These are phyloP conservation scores for Iris macrosiphon DNA, from an alignment of 106 monocot genomes.

Conservation along the genomic window DNA sequence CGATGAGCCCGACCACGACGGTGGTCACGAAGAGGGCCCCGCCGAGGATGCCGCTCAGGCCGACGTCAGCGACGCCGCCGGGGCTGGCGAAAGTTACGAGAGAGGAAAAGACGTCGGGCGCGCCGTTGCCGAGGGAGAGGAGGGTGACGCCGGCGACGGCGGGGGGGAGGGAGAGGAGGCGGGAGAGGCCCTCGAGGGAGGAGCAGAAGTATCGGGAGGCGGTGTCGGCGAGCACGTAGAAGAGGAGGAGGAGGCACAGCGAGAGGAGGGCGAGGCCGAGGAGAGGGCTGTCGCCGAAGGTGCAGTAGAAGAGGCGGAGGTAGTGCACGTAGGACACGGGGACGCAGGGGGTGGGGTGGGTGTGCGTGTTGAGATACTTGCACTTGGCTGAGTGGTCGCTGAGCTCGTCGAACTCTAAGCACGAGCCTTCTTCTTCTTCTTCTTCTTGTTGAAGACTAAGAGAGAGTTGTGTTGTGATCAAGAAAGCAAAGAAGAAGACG, in stretches of 20 bases:
- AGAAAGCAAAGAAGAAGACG: too few species aligned
- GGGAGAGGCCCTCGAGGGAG: slow-evolving; percentile 45
- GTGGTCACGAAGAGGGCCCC: slow-evolving; percentile 50
- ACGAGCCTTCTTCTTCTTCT: too few species aligned
- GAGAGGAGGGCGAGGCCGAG: slow-evolving; percentile 30
- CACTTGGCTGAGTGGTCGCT: slow-evolving; percentile 33
- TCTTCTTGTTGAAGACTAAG: not conserved
- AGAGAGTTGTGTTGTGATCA: not conserved
- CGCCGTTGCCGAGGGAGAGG: slow-evolving; percentile 73
- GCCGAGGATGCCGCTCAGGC: slow-evolving; percentile 45
- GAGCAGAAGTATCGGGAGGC: slow-evolving; percentile 73
- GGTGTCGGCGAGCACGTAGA: slow-evolving; percentile 70
- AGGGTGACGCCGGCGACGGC: slow-evolving; percentile 70
- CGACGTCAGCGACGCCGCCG: slow-evolving; percentile 17
- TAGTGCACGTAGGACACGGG: slow-evolving; percentile 59
- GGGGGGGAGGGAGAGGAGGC: slow-evolving; percentile 40
- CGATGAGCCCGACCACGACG: slow-evolving; percentile 40
- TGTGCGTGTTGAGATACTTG: slow-evolving; percentile 16
- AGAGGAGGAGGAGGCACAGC: slow-evolving; percentile 52
- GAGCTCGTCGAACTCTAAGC: slow-evolving; percentile 6
- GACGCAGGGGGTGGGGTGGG: slow-evolving; percentile 17
- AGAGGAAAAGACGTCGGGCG: slow-evolving; percentile 34
- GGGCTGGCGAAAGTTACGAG: slow-evolving; percentile 27
- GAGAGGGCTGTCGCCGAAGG: slow-evolving; percentile 20
- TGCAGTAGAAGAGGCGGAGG: slow-evolving; percentile 55